Evolutionary conservation across 1,284 basidiomycete genomes (phyloP).

Genomic region (Ceraceosorus bombacis): DNA sequence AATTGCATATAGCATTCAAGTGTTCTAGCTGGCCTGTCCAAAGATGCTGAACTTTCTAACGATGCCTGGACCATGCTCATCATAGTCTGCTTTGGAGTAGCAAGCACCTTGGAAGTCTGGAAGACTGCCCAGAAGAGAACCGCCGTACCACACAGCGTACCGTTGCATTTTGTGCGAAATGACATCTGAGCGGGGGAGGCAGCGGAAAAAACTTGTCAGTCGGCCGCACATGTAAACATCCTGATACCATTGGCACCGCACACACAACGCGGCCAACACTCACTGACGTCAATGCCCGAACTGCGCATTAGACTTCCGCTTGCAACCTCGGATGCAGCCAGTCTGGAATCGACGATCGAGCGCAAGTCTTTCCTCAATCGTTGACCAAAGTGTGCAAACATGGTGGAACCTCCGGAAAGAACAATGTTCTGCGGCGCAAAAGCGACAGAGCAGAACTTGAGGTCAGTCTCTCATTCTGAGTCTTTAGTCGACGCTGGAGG

Average conservation of each 20-base stretch:
- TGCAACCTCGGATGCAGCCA: conserved; percentile 68
- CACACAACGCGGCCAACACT: too few species aligned
- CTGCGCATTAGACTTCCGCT: conserved; percentile 66
- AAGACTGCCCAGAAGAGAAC: conserved; percentile 62
- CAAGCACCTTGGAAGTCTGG: conserved; percentile 97
- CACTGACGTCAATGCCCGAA: conserved; percentile 51
- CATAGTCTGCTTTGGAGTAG: conserved; percentile 94
- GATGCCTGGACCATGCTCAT: conserved; percentile 73
- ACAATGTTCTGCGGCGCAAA: conserved; percentile 68
- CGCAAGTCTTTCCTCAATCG: conserved; percentile 91
- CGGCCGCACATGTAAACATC: too few species aligned
- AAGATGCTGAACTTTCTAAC: conserved; percentile 51
- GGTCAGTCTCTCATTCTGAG: too few species aligned
- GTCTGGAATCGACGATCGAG: conserved; percentile 80
- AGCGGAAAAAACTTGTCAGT: too few species aligned
- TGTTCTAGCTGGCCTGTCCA: conserved; percentile 3
- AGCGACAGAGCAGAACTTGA: neutral
- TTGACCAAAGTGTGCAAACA: conserved; percentile 96
- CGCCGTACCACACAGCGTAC: conserved; percentile 82
- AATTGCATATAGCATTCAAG: too few species aligned
- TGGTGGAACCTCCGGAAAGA: conserved; percentile 85
- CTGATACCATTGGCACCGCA: too few species aligned
- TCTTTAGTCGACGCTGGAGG: neutral
- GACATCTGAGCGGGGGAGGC: conserved; percentile 55
- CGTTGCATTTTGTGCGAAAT: conserved; percentile 97